These are phyloP conservation scores for Rhodotorula paludigena DNA, from an alignment of 768 basidiomycete genomes.

Conservation along the genomic window DNA sequence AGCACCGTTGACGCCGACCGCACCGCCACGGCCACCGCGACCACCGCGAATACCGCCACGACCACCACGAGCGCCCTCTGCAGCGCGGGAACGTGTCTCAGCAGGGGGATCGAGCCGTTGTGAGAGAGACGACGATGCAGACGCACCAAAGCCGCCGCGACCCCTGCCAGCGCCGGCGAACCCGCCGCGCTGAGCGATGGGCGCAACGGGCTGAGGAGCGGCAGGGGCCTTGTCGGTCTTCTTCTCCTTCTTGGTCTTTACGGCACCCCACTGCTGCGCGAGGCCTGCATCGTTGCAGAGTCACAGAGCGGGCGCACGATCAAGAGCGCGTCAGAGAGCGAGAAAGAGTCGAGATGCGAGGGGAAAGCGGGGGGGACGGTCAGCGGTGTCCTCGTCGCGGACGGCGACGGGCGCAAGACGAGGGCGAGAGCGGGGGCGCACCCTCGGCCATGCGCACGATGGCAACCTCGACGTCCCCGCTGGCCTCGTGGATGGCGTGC, in stretches of 20 bases:
- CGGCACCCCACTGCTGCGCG: constrained; percentile 37
- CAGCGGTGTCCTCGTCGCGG: neutral
- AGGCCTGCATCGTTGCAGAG: constrained; percentile 17
- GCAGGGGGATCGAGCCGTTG: too few species aligned
- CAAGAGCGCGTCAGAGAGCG: neutral
- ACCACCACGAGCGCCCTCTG: constrained; percentile 35
- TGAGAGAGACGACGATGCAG: too few species aligned
- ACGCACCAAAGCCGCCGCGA: constrained; percentile 32
- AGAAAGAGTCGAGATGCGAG: neutral
- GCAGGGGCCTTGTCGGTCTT: constrained; percentile 16
- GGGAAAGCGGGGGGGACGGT: neutral
- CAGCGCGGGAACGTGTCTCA: neutral
- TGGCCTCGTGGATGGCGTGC: constrained; percentile 35
- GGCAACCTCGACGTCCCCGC: constrained; percentile 38
- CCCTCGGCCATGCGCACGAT: constrained; percentile 39
- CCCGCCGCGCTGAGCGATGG: constrained; percentile 11
- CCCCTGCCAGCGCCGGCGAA: constrained; percentile 25
- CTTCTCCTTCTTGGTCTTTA: constrained; percentile 41
- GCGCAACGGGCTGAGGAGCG: constrained; percentile 12
- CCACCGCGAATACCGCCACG: constrained; percentile 27
- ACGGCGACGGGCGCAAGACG: neutral
- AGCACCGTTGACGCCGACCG: constrained; percentile 25
- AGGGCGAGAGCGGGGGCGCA: neutral
- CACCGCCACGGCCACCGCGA: constrained; percentile 27
- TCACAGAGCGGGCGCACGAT: neutral